These are phyloP conservation scores for Kernera saxatilis DNA, from an alignment of 345 rosid species.

Conservation along the genomic window DNA sequence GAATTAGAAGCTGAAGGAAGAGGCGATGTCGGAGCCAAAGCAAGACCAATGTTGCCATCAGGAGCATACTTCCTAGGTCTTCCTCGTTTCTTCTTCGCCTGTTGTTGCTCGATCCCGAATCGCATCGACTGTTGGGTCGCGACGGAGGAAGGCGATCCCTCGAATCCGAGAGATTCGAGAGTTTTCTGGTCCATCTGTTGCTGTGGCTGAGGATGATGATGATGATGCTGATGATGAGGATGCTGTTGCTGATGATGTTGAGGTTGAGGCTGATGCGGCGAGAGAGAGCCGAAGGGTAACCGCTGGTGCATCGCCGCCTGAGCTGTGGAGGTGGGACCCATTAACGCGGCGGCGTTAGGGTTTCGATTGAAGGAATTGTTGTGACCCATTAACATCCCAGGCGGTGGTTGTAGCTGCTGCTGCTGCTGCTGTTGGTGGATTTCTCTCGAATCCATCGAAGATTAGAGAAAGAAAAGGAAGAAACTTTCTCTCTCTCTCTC, in stretches of 20 bases:
- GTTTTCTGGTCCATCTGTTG: conserved; percentile 33
- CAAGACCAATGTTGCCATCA: conserved; percentile 84
- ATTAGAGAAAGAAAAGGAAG: neutral
- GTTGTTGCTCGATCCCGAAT: conserved; percentile 31
- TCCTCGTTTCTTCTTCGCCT: conserved; percentile 80
- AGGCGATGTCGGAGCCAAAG: conserved; percentile 62
- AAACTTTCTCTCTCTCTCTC: neutral
- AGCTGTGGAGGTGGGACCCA: conserved; percentile 32
- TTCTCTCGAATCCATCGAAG: conserved; percentile 56
- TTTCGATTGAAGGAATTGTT: conserved; percentile 29
- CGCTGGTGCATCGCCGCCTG: conserved; percentile 23
- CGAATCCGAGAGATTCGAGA: conserved; percentile 46
- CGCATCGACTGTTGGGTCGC: conserved; percentile 24
- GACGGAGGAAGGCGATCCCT: conserved; percentile 57
- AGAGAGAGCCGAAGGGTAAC: conserved; percentile 21
- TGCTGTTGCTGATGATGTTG: conserved; percentile 1
- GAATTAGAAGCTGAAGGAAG: conserved; percentile 47
- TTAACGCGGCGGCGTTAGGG: conserved; percentile 30
- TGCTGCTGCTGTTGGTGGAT: conserved; percentile 20
- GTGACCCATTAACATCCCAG: conserved; percentile 34
- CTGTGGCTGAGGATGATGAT: conserved; percentile 23
- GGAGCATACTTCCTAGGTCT: conserved; percentile 88
- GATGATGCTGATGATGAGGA: neutral
- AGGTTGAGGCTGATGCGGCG: conserved; percentile 25
- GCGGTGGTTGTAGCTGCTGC: conserved; percentile 18